A percentile compares a stretch with the other conserved stretches of the same genome.
These are phyloP conservation scores for Escovopsis weberi DNA, from an alignment of 2,329 filamentous ascomycete species.

Conservation along the genomic window DNA sequence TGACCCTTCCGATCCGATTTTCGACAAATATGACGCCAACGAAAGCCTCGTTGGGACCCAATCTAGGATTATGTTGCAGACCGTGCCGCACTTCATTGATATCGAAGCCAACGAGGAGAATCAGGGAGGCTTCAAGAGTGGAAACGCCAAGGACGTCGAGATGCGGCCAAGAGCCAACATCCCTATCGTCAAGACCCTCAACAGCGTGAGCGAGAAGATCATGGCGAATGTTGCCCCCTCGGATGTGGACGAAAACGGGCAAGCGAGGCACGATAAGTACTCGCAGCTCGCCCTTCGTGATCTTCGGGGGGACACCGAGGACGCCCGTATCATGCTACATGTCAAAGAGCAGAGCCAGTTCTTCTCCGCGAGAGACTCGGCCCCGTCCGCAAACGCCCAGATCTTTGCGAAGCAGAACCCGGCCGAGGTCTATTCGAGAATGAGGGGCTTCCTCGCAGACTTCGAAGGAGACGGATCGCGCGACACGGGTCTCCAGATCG, in stretches of 20 bases:
- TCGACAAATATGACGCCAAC: slow-evolving; percentile 72
- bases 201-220: slow-evolving; percentile 84
- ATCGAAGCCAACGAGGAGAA: slow-evolving; percentile 92
- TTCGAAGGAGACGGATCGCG: slow-evolving; percentile 33
- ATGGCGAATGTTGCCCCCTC: slow-evolving; percentile 74
- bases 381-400: slow-evolving; percentile 27
- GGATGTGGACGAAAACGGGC: slow-evolving; percentile 48
- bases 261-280: slow-evolving; percentile 57
- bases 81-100: slow-evolving; percentile 81
- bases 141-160: slow-evolving; percentile 78
- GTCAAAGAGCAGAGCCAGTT: slow-evolving; percentile 79
- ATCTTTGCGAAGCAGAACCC: slow-evolving; percentile 58
- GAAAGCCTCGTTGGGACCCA: slow-evolving; percentile 45
- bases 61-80: slow-evolving; percentile 41
- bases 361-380: slow-evolving; percentile 48
- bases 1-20: slow-evolving; percentile 61
- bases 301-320: slow-evolving; percentile 57
- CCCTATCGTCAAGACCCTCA: slow-evolving; percentile 78
- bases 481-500: slow-evolving; percentile 45
- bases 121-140: slow-evolving; percentile 64
- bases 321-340: slow-evolving; percentile 69
- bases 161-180: slow-evolving; percentile 76
- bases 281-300: slow-evolving; percentile 66
- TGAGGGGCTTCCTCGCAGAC: slow-evolving; percentile 47
- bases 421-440: slow-evolving; percentile 46